A percentile compares a stretch with the other conserved stretches of the same genome.
Conservation (phyloP, 73 alveolate genomes). For the Urostyla sp. region DNA sequence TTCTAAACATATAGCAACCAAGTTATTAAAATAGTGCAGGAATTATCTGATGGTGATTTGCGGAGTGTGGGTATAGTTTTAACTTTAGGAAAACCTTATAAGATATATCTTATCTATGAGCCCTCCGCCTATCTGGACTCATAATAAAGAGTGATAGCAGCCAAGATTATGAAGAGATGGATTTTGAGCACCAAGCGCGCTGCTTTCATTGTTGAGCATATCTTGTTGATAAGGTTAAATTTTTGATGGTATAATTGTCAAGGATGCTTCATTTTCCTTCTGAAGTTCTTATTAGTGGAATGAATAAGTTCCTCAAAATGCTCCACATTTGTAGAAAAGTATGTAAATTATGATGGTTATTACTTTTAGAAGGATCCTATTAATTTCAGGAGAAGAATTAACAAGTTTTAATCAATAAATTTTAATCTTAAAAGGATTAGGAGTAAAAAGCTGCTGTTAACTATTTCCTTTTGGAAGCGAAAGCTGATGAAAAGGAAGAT, state of each 20-base stretch:
- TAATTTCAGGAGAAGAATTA: slow-evolving; percentile 98
- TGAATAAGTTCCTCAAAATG: slow-evolving; percentile 96
- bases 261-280: slow-evolving; percentile 92
- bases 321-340: too few relatives aligned
- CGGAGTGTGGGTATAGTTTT: slow-evolving; percentile 97
- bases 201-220: slow-evolving; percentile 98
- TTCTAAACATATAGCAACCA: too few relatives aligned
- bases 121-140: slow-evolving; percentile 99
- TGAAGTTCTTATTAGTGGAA: slow-evolving; percentile 93
- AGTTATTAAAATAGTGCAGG: slow-evolving; percentile 85
- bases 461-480: slow-evolving; percentile 93
- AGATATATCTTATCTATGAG: slow-evolving; percentile 97
- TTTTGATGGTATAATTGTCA: slow-evolving; percentile 93
- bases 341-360: too few relatives aligned
- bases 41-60: slow-evolving; percentile 98
- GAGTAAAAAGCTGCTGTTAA: slow-evolving; percentile 95
- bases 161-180: slow-evolving; percentile 97
- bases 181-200: slow-evolving; percentile 90
- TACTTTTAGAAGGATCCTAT: slow-evolving; percentile 98
- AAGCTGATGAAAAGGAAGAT: slow-evolving; percentile 41
- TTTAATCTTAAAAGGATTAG: slow-evolving; percentile 95
- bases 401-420: slow-evolving; percentile 77
- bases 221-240: slow-evolving; percentile 96
- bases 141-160: slow-evolving; percentile 95
- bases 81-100: slow-evolving; percentile 97